Evolutionary conservation across 495 filamentous ascomycete species (phyloP).

Genomic region (Annulohypoxylon stygium): DNA sequence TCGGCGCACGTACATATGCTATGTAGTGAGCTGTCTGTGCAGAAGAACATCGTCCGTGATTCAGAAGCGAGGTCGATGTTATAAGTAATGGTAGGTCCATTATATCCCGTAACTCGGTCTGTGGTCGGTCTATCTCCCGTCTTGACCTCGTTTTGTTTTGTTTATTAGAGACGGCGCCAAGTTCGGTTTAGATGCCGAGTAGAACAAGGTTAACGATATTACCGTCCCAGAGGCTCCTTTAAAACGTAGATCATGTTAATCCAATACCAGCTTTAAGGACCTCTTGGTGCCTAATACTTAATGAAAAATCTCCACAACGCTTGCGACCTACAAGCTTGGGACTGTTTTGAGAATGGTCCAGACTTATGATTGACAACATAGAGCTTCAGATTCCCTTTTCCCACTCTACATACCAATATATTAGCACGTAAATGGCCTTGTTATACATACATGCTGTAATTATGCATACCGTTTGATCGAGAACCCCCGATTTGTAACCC

Average conservation of each 20-base stretch:
- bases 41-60: slow-evolving; percentile 6
- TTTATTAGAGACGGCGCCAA: slow-evolving; percentile 7
- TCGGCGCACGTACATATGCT: slow-evolving; percentile 14
- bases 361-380: slow-evolving; percentile 39
- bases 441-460: slow-evolving; percentile 14
- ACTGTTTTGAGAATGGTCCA: slow-evolving; percentile 43
- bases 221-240: slow-evolving; percentile 40
- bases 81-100: slow-evolving; percentile 1
- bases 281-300: slow-evolving; percentile 42
- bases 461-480: slow-evolving; percentile 27
- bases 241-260: slow-evolving; percentile 38
- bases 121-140: slow-evolving; percentile 4
- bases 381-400: slow-evolving; percentile 15
- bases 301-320: slow-evolving; percentile 43
- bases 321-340: slow-evolving; percentile 37
- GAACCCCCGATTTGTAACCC: slow-evolving; percentile 1
- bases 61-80: not conserved
- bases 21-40: slow-evolving; percentile 16
- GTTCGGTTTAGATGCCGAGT: slow-evolving; percentile 39
- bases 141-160: slow-evolving; percentile 10
- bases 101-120: not conserved
- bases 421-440: not conserved
- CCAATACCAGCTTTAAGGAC: slow-evolving; percentile 35
- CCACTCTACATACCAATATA: not conserved
- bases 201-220: slow-evolving; percentile 34